Base-by-base conservation (phyloP, 345 rosid genomes). In the Eucalyptus dawsonii region DNA sequence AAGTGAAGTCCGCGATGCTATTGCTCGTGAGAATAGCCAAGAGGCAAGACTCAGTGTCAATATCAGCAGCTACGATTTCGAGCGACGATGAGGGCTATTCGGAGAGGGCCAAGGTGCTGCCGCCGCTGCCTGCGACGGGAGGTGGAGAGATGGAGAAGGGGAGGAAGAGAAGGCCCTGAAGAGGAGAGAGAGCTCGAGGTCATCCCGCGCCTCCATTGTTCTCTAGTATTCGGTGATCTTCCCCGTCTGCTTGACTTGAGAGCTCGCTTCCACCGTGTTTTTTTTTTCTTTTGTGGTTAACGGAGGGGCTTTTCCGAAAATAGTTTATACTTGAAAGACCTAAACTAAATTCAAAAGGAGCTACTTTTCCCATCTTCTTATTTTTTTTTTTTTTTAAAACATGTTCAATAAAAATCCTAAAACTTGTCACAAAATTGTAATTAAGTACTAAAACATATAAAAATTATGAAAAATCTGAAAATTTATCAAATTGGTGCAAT, bases 1-100 rank as follows among this genome's bases (percentile, higher is more conserved):
- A 97, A 60, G 45, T 45, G 92, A 98, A 96, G 87, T 93, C 94
- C 5, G 16, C 88, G 67, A 94, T 91, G 88, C 95, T 95, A 65
- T 90, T 93, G 24, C 95, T 92, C 10, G 91, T 91, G 92, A 96
- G 96, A 87, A 95, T 94, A 83, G 87, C 56, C 76, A 95, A 95
- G 91, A 96, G 96, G 76, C 94, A 93, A 89, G 92, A 89, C 80
- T 91, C 94, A 54, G 94, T 93, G 29, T 27, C 2, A 67, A 31
- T 50, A n/a, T 88, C 5, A 45, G 76, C 58, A 40, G 90, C 89
- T 54, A 90, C 50, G 50, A 87, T 37, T 19, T 92, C 21, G 14
- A 90, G 80, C 12, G 92, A 88, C 60, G 17, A 37, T 40, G 29
- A 89, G 67, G 47, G 87, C 58, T 87, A 49, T 40, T 87, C 89